phyloP scores from a whole-genome alignment of 2,329 filamentous ascomycete genomes.

The Diaporthe ampelina region DNA sequence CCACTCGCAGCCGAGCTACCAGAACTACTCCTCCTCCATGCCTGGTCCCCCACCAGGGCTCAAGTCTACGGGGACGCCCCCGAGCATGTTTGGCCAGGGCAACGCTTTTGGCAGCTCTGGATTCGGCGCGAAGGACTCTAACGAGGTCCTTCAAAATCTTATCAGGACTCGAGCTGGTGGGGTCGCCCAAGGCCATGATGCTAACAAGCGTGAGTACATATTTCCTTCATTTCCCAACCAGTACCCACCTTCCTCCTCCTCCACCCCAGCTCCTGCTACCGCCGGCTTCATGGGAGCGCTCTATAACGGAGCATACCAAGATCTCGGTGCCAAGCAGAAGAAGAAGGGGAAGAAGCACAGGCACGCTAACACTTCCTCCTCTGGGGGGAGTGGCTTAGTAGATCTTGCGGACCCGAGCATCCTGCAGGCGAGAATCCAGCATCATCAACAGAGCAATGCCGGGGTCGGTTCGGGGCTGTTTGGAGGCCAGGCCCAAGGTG shows the following conservation, averaged over 20 bases:
- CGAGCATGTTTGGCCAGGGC: constrained; percentile 93
- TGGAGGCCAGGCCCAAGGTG: constrained; percentile 90
- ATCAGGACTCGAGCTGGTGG: constrained; percentile 78
- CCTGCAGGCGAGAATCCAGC: constrained; percentile 97
- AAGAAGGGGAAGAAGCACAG: constrained; percentile 99
- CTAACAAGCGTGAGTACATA: constrained; percentile 98
- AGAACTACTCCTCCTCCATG: constrained; percentile 84
- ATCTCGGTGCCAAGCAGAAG: constrained; percentile 96
- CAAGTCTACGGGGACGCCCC: constrained; percentile 94
- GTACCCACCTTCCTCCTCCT: constrained; percentile 85
- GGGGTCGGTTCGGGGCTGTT: constrained; percentile 92
- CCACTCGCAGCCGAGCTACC: constrained; percentile 72
- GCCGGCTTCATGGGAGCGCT: constrained; percentile 91
- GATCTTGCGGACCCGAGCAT: constrained; percentile 99
- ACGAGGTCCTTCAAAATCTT: constrained; percentile 85
- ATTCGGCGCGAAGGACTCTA: constrained; percentile 80
- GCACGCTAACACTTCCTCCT: constrained; percentile 99
- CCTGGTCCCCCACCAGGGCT: constrained; percentile 94
- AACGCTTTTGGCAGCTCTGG: constrained; percentile 83
- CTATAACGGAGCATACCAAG: constrained; percentile 92
- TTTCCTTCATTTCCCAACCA: constrained; percentile 93
- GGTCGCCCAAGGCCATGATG: constrained; percentile 82
- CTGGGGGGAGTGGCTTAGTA: constrained; percentile 98
- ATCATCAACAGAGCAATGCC: constrained; percentile 84
- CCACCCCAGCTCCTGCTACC: constrained; percentile 84